These are phyloP conservation scores for Hevea brasiliensis DNA, from an alignment of 345 rosid species.

Conservation along the genomic window DNA sequence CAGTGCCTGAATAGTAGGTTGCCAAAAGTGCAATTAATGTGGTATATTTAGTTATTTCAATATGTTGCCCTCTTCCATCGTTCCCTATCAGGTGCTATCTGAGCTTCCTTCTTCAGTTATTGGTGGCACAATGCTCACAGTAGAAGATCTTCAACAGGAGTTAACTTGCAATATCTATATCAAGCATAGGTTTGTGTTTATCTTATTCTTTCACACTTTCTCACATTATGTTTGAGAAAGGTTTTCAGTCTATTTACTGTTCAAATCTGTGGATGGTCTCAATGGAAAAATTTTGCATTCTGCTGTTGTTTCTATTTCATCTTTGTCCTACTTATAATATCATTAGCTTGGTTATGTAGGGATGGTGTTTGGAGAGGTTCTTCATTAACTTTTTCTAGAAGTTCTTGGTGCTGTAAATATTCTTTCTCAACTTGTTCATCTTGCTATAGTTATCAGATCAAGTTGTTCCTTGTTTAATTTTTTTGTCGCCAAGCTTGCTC, in stretches of 20 bases:
- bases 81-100: conserved; percentile 52
- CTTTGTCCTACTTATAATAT: not conserved
- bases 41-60: conserved; percentile 8
- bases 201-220: not conserved
- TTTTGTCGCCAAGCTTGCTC: not conserved
- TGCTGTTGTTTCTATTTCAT: conserved; percentile 1
- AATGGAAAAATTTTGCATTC: not conserved
- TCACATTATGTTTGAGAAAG: not conserved
- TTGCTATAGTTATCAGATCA: too few relatives aligned
- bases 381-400: not conserved
- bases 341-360: not conserved
- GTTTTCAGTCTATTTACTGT: not conserved
- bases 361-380: too few relatives aligned
- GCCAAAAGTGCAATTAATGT: not conserved
- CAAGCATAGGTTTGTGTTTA: conserved; percentile 77
- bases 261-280: not conserved
- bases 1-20: not conserved
- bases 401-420: not conserved
- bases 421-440: not conserved
- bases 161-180: conserved; percentile 75
- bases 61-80: not conserved
- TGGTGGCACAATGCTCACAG: conserved; percentile 64
- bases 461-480: not conserved
- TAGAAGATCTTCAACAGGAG: conserved; percentile 95
- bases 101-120: conserved; percentile 80